Base-by-base conservation (phyloP, 1,284 basidiomycete species). In the Uromyces viciae-fabae region DNA sequence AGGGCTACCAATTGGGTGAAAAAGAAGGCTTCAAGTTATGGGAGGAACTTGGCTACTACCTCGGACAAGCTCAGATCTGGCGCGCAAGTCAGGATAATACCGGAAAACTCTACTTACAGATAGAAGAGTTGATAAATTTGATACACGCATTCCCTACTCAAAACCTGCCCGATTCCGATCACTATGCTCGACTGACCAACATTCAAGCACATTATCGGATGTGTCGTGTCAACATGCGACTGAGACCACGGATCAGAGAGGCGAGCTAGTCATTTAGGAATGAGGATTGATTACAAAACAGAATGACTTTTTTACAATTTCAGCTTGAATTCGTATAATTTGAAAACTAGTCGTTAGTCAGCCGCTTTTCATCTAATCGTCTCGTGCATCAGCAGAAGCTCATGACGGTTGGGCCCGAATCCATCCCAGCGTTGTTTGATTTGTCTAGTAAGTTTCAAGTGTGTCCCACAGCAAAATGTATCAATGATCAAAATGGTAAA, bases 341-440 rank as follows among this genome's bases (percentile, higher is more conserved):
- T n/a, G n/a, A n/a, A n/a, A n/a, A 3, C 14, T 56, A 22, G n/a
- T n/a, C 11, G 54, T 3, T 33, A 68, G 11, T 42, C 19, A 49
- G 36, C 31, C 40, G 3, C 5, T 36, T 15, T 64, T 66, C 66
- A 77, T 54, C 75, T 64, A 40, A 77, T 77, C 43, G 75, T 77
- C 33, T 77, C 75, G 42, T 77, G 75, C 75, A 77, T 77, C 42
- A 77, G 28, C 31, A 77, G 36, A 8, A 77, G 75, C 43, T 77
- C 75, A 66, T 77, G 75, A 25, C 46, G 42, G 19, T 66, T 68
- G 22, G 75, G 75, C 14, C 75, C 75, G 54, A 66, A 77, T 49
- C 75, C 75, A 68, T 77, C 62, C 75, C 54, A 68, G 36, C 62
- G 56, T n/a, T 54, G 75, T 38, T 64, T 77, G n/a, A 22, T 40